These are phyloP conservation scores for Solanum etuberosum DNA, from an alignment of 257 asterid species.

Conservation along the genomic window DNA sequence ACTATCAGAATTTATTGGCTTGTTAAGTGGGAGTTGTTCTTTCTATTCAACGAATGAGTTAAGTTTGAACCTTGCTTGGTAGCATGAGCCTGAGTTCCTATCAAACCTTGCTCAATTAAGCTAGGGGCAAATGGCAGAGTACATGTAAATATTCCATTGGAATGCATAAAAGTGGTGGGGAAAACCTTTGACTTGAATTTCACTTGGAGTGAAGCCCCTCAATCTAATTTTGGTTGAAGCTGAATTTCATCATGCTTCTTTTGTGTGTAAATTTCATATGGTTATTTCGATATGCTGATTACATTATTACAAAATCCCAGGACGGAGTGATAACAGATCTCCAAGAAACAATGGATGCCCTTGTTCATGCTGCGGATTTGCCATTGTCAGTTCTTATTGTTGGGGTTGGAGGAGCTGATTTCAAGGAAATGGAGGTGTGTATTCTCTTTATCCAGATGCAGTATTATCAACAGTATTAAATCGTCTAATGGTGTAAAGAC, in stretches of 20 bases:
- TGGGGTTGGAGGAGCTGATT: conserved; percentile 99
- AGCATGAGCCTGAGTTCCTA: background rate
- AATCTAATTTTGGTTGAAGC: background rate
- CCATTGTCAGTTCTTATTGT: conserved; percentile 90
- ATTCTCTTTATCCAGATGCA: background rate
- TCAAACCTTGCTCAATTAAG: background rate
- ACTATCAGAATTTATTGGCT: background rate
- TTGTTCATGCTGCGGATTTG: conserved; percentile 87
- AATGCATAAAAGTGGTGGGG: background rate
- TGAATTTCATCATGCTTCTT: background rate
- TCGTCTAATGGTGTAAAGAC: background rate
- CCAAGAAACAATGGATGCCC: conserved; percentile 93
- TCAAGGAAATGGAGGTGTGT: conserved; percentile 93
- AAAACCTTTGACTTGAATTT: background rate
- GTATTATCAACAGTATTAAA: background rate
- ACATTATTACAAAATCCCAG: conserved; percentile 14
- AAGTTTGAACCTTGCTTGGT: background rate
- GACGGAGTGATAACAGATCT: conserved; percentile 99
- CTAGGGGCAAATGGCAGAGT: background rate
- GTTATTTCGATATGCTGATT: background rate
- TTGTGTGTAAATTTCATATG: background rate
- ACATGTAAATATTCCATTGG: background rate
- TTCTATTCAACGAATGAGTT: background rate
- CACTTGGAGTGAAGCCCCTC: background rate
- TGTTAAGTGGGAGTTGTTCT: background rate